Base-by-base conservation (phyloP, 768 basidiomycete species). In the Hemileccinum rubropunctum region DNA sequence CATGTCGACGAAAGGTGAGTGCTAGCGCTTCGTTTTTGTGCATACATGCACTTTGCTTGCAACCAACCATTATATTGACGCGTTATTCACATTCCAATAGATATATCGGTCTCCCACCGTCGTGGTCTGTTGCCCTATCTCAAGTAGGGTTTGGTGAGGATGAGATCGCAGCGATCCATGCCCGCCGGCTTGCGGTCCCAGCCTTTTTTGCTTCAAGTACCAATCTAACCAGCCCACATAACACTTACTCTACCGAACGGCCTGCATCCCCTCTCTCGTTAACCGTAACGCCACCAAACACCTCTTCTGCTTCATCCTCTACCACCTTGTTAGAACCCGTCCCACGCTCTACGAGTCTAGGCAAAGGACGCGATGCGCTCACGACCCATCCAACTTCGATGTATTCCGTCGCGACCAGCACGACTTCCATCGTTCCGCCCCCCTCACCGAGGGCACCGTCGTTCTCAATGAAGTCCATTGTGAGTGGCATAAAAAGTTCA, bases 1-100 rank as follows among this genome's bases (percentile, higher is more conserved):
- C 87, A 90, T 60, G 87, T 89, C 26, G 84, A 89, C 64, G 87
- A 88, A 68, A 82, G 74, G 82, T 86, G 56, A 48, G 78, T 74
- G 3, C 15, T 17, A 20, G 27, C 15, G 9, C n/a, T n/a, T 33
- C 18, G 6, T 23, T 23, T 23, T 23, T 23, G 23, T 6, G 23
- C 23, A 5, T 50, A 37, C 42, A 34, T 36, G 17, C 56, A 36
- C 42, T 33, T 42, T 8, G 32, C 40, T 41, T 47, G 11, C 21
- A 13, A 20, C n/a, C 27, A n/a, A n/a, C 41, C 27, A 36, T 23
- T 41, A 47, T 7, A 15, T 30, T 52, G 37, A 44, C 37, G 18
- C 37, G 30, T 7, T 36, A 35, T 28, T 42, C 33, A 21, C 17
- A 23, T 42, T 33, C 35, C 45, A 49, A 39, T 47, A 85, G 83